A percentile compares a stretch with the other conserved stretches of the same genome.
Conservation (phyloP, 2,329 filamentous ascomycete species). For the Paraphaeosphaeria minitans region DNA sequence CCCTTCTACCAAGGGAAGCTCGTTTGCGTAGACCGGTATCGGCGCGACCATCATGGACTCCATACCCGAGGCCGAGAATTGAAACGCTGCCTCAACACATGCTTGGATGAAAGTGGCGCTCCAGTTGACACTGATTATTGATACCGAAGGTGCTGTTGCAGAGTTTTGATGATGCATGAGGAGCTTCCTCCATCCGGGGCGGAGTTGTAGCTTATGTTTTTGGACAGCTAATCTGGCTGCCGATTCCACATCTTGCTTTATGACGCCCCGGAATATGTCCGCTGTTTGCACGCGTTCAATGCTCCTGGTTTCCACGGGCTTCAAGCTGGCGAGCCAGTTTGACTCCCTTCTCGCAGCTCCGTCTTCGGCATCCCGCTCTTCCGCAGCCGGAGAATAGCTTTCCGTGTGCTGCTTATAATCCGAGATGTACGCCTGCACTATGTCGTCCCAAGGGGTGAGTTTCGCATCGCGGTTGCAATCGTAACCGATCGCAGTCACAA, state of each 20-base stretch:
- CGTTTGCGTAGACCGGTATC: conserved; percentile 26
- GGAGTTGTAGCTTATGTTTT: conserved; percentile 3
- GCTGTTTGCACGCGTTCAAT: conserved; percentile 47
- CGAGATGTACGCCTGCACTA: conserved; percentile 49
- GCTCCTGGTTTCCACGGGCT: conserved; percentile 49
- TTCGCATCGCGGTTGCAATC: conserved; percentile 28
- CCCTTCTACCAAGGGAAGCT: conserved; percentile 14
- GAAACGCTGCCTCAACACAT: conserved; percentile 24
- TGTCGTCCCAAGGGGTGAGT: conserved; percentile 42
- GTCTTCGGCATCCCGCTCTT: conserved; percentile 26
- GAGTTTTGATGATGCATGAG: neutral
- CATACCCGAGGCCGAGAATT: neutral
- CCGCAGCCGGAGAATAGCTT: conserved; percentile 36
- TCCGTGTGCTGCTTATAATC: conserved; percentile 39
- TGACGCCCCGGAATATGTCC: conserved; percentile 49
- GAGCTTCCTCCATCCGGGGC: neutral
- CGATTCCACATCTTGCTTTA: conserved; percentile 31
- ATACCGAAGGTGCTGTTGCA: conserved; percentile 20
- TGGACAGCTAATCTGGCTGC: conserved; percentile 12
- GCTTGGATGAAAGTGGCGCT: conserved; percentile 49
- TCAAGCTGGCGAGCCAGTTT: conserved; percentile 44
- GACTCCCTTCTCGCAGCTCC: conserved; percentile 42
- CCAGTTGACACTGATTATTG: conserved; percentile 56
- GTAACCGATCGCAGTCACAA: conserved; percentile 48
- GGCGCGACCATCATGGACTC: no score